A percentile compares a stretch with the other conserved stretches of the same genome.
These are phyloP conservation scores for Emmonsiellopsis sp. DNA, from an alignment of 2,329 filamentous ascomycete genomes.

Conservation along the genomic window DNA sequence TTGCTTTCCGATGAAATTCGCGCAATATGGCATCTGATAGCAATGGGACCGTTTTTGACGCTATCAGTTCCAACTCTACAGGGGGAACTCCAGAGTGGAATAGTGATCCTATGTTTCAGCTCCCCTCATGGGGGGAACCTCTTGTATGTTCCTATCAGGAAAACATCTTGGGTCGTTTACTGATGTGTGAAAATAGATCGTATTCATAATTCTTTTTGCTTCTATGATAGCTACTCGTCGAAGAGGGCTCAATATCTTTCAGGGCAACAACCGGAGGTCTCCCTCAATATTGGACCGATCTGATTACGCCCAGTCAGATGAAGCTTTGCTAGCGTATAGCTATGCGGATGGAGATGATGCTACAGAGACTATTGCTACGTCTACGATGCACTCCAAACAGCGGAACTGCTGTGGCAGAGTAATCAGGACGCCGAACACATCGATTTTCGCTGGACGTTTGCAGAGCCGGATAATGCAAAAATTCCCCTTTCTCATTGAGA, in stretches of 20 bases:
- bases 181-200: constrained; percentile 29
- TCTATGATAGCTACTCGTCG: constrained; percentile 42
- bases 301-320: constrained; percentile 28
- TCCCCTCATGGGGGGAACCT: constrained; percentile 7
- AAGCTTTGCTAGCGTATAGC: constrained; percentile 30
- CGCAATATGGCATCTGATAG: not conserved
- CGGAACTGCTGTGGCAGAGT: constrained; percentile 43
- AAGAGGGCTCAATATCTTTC: constrained; percentile 36
- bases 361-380: constrained; percentile 17
- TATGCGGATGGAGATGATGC: constrained; percentile 25
- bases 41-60: not conserved
- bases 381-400: constrained; percentile 40
- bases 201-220: constrained; percentile 41
- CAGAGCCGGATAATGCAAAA: constrained; percentile 58
- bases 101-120: constrained; percentile 7
- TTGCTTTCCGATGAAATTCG: not conserved
- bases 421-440: constrained; percentile 49
- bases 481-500: constrained; percentile 61
- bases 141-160: not conserved
- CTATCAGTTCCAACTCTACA: not conserved
- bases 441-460: constrained; percentile 50
- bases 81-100: constrained; percentile 5
- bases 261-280: constrained; percentile 11
- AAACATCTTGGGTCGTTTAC: not conserved
- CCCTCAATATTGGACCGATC: constrained; percentile 25